Evolutionary conservation across 768 basidiomycete genomes (phyloP), one percentile per base, ranked within the genome.

Genomic region (Zangia roseola): DNA sequence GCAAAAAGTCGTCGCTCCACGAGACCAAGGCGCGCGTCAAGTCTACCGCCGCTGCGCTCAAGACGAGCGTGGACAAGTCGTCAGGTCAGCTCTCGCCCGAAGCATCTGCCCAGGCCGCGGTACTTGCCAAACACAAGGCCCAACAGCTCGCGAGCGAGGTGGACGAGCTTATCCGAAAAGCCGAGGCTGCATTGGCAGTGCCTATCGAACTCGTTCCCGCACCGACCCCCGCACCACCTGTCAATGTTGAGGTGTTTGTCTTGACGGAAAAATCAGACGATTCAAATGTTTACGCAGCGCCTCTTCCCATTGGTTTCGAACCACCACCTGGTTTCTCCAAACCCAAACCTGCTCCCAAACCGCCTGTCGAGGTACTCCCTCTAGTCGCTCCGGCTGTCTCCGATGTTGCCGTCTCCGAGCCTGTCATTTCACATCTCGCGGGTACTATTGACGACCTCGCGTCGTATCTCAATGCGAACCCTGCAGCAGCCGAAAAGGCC

Each of bases 281-380:
- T 8, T 2, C 30, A 24, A 71, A 71, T 38, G 43, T 64, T 6
- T 95, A 95, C 62, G 69, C 72, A 38, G 78, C 71, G 16, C 85
- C 86, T 6, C 75, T 98, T 20, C 97, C 95, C n/a, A 70, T 99
- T 43, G 95, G 94, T 12, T 91, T 90, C 65, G 94, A 97, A 67
- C 91, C 88, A 10, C 94, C 95, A 28, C 91, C 91, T 20, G 95
- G 95, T 17, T 97, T 83, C 67, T 74, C 78, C 47, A 77, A 83
- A 33, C 83, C 88, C 12, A 56, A 72, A 19, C 75, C 82, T 17
- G 70, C 78, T 25, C 81, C 64, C n/a, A 69, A 70, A 51, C 40
- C 68, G 5, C 52, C 59, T 2, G 37, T 62, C 6, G 55, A 54
- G 5, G 74, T 71, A 1, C 78, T 97, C 10, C 92, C 94, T 38